Base-by-base conservation (phyloP, 2,329 filamentous ascomycete genomes). In the Stachybotrys chartarum region DNA sequence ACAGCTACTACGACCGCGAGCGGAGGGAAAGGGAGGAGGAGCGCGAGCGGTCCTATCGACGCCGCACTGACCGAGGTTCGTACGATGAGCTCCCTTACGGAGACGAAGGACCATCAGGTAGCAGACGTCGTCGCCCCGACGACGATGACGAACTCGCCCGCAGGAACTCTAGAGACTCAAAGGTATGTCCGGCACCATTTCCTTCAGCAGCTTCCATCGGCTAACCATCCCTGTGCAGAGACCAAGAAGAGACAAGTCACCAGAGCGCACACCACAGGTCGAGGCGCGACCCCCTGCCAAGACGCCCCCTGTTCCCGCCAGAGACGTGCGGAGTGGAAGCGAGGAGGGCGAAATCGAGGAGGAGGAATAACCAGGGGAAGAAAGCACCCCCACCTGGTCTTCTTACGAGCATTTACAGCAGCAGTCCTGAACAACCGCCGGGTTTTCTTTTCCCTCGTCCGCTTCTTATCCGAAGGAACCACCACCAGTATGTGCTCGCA, bases 291-390 rank as follows among this genome's bases (percentile, higher is more conserved):
- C 78, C 66, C 81, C 78, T 68, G 80, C 78, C 69, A 85, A 78
- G 71, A 81, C 81, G 52, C 80, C 82, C 47, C 76, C 76, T 30
- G 61, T 65, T 45, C 56, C 59, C 42, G 65, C 64, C 44, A 75
- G 75, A 64, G 85, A 88, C 60, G 77, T 84, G 53, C 76, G 79
- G 51, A 82, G 79, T 57, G 94, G 94, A 54, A 97, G 92, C 67
- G 94, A 99, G 74, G 94, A 99, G 73, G 94, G 94, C 53, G 94
- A 99, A 76, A 97, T 99, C 64, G 94, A 96, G 72, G 92, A 97
- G 77, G 82, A 85, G 63, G 84, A 75, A 67, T 54, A 30, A 53
- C 56, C 11, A 44, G 39, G 39, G 39, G 39, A n/a, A 12, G 39
- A n/a, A 24, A 24, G 4, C 24, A 24, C 24, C 24, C 24, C 24